Percentiles rank a stretch among this genome's conserved stretches.
phyloP scores from a whole-genome alignment of 305 asterid species.

The Striga hermonthica region DNA sequence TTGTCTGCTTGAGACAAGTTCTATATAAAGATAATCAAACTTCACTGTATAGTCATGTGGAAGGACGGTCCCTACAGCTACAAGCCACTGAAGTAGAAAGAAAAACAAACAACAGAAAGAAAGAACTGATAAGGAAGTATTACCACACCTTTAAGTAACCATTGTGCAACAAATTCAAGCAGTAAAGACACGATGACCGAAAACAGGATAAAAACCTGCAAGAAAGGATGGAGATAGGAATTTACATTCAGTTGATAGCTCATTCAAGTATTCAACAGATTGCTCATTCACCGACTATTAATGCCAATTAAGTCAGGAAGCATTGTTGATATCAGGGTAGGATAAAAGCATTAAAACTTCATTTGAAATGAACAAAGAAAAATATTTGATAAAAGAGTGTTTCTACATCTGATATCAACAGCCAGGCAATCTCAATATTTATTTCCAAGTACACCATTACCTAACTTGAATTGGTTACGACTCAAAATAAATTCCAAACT shows the following conservation, averaged over 20 bases:
- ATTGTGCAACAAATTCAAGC: slow-evolving; percentile 60
- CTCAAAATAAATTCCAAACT: too few species aligned
- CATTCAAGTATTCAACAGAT: background rate
- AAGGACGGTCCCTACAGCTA: slow-evolving; percentile 3
- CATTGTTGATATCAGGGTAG: too few species aligned
- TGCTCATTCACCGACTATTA: background rate
- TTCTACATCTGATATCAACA: too few species aligned
- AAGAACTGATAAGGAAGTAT: background rate
- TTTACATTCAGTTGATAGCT: slow-evolving; percentile 9
- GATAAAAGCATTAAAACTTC: too few species aligned
- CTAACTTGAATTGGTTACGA: too few species aligned
- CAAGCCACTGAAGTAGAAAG: slow-evolving; percentile 13
- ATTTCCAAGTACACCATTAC: too few species aligned
- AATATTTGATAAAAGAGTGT: too few species aligned
- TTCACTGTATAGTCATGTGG: background rate
- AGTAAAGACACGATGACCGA: slow-evolving; percentile 56
- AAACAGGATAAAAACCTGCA: slow-evolving; percentile 87
- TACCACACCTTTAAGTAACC: slow-evolving; percentile 70
- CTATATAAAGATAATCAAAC: too few species aligned
- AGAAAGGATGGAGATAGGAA: background rate
- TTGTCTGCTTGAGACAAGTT: too few species aligned
- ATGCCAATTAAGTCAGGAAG: background rate
- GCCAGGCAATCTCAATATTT: too few species aligned
- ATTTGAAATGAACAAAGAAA: too few species aligned
- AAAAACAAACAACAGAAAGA: background rate